Evolutionary conservation across 371 early-diverging fungal species (phyloP), one percentile per base, ranked within the genome.

Genomic region (Mucor ambiguus): DNA sequence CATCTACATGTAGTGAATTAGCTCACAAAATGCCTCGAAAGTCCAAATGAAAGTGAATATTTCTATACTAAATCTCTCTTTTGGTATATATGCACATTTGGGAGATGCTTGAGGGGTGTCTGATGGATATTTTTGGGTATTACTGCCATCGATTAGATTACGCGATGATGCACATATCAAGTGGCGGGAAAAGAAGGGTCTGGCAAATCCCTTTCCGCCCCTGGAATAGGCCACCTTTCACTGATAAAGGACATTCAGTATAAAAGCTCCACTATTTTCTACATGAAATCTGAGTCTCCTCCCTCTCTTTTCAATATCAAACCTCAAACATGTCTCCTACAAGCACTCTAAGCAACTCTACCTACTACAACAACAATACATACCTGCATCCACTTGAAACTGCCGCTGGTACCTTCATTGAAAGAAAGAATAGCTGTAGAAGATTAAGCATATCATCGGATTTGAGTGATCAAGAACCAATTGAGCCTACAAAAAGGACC

Each of bases 151-250:
- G 56, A 56, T 56, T 32, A 56, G 56, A 56, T 52, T 52, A 56
- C 56, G 56, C 56, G 56, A 57, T 16, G 22, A 18, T n/a, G 10
- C 10, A 10, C 35, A 57, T 32, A 33, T 56, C 41, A 30, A 44
- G 30, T 46, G 57, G 33, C 64, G 64, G 64, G 64, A 64, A 64
- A 64, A 46, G 57, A 64, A 64, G 64, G 64, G 64, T 64, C 64
- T 64, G 64, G 28, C 64, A 20, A 57, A 62, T 54, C 46, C 49
- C 49, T 63, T 55, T 55, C 64, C 64, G 58, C 58, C 64, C 64
- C 64, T 64, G 44, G 57, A 43, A 64, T 64, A 56, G 43, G 52
- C 11, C 14, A 28, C 12, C 28, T 49, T 52, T 5, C 52, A 52
- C 46, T 22, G 24, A 26, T 58, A 35, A 18, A 18, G 18, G 33